Evolutionary conservation across 805 yeast genomes (phyloP).

Genomic region (Lachancea sp.): DNA sequence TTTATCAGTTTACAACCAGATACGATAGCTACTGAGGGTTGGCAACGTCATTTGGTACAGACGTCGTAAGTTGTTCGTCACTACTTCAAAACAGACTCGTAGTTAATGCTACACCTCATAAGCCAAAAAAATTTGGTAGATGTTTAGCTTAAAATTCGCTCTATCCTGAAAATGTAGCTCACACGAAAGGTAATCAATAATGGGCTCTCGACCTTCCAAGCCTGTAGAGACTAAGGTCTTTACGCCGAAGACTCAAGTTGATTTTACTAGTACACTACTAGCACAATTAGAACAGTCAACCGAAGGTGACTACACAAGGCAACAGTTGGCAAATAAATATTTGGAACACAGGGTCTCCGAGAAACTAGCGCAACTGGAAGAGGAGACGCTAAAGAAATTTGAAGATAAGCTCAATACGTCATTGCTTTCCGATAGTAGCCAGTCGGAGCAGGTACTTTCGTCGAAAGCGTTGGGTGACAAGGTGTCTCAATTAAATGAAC

Average conservation of each 20-base stretch:
- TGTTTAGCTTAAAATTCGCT: too few species aligned
- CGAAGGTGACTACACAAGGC: slow-evolving; percentile 66
- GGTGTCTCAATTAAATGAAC: slow-evolving; percentile 34
- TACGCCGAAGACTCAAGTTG: slow-evolving; percentile 61
- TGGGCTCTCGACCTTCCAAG: slow-evolving; percentile 58
- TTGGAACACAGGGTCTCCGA: slow-evolving; percentile 59
- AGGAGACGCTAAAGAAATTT: slow-evolving; percentile 45
- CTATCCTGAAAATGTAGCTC: background rate
- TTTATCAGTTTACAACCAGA: too few species aligned
- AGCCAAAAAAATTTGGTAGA: too few species aligned
- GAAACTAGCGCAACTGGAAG: slow-evolving; percentile 49
- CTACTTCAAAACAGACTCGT: too few species aligned
- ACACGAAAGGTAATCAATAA: slow-evolving; percentile 17
- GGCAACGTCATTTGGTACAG: too few species aligned
- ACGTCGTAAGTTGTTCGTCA: too few species aligned
- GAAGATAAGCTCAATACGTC: slow-evolving; percentile 43
- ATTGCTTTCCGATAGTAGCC: slow-evolving; percentile 30
- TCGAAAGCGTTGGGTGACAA: slow-evolving; percentile 37
- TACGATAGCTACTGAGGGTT: too few species aligned
- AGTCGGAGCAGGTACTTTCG: slow-evolving; percentile 25
- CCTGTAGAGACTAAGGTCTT: slow-evolving; percentile 58
- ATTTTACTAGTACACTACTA: slow-evolving; percentile 57
- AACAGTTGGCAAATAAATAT: slow-evolving; percentile 59
- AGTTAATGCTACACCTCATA: too few species aligned
- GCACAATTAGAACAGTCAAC: slow-evolving; percentile 54